A percentile compares a stretch with the other conserved stretches of the same genome.
phyloP scores from a whole-genome alignment of 306 rosid genomes.

The Biancaea sappan region DNA sequence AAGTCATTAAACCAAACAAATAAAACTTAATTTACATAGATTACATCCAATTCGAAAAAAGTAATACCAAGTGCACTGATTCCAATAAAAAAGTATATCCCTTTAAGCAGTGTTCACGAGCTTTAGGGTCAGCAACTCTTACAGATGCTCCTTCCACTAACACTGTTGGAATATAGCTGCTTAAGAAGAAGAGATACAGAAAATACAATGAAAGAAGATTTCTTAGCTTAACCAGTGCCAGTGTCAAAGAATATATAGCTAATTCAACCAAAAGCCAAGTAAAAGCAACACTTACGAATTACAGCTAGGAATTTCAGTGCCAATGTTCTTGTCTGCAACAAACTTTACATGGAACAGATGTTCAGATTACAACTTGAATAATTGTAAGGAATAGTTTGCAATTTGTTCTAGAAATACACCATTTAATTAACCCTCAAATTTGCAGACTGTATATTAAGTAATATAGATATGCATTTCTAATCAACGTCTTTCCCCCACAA shows the following conservation, averaged over 20 bases:
- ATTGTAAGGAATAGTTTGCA: neutral
- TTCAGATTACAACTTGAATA: constrained; percentile 38
- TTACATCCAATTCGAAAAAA: constrained; percentile 22
- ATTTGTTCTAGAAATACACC: constrained; percentile 17
- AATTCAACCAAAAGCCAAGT: constrained; percentile 23
- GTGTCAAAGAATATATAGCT: constrained; percentile 28
- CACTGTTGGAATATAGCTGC: constrained; percentile 70
- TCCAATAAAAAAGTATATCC: constrained; percentile 80
- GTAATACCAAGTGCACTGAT: constrained; percentile 53
- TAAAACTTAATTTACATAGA: constrained; percentile 18
- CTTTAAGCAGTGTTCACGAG: constrained; percentile 74
- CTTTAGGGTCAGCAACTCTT: constrained; percentile 66
- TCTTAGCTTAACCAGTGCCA: constrained; percentile 32
- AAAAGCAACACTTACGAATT: constrained; percentile 63
- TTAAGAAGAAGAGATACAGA: constrained; percentile 13
- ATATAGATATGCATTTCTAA: constrained; percentile 22
- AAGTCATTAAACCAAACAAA: neutral
- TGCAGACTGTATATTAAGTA: constrained; percentile 23
- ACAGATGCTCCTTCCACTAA: constrained; percentile 65
- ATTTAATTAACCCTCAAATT: constrained; percentile 18
- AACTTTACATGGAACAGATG: constrained; percentile 50
- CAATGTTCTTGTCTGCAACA: constrained; percentile 64
- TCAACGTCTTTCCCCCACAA: neutral
- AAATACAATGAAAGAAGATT: constrained; percentile 25
- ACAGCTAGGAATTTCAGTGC: constrained; percentile 65